Conservation (phyloP, 192 early-diverging fungal species). For the Podila epicladia region DNA sequence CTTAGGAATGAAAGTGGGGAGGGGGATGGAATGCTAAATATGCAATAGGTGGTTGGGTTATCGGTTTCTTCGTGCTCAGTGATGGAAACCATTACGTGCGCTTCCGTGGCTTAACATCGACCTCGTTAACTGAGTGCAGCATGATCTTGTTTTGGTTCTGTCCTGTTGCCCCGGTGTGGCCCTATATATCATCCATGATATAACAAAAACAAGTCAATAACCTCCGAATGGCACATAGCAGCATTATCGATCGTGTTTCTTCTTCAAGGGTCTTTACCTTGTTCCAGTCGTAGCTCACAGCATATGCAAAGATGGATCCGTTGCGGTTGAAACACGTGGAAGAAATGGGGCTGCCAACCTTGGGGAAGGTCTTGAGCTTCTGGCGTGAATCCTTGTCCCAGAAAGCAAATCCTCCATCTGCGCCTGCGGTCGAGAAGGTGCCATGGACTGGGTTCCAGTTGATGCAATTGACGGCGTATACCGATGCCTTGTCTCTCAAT, state of each 20-base stretch:
- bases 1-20: no score
- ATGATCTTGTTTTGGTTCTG: constrained; percentile 78
- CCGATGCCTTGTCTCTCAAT: constrained; percentile 54
- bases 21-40: no score
- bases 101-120: constrained; percentile 83
- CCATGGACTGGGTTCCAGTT: constrained; percentile 87
- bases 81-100: not conserved
- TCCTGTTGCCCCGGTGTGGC: constrained; percentile 46
- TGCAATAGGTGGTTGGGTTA: no score
- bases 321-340: constrained; percentile 81
- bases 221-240: not conserved
- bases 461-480: constrained; percentile 75
- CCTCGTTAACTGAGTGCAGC: constrained; percentile 79
- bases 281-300: constrained; percentile 87
- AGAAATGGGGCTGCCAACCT: constrained; percentile 72
- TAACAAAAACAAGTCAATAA: constrained; percentile 3
- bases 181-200: constrained; percentile 66
- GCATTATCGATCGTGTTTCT: constrained; percentile 38
- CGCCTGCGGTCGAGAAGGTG: constrained; percentile 88
- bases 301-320: constrained; percentile 94
- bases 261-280: constrained; percentile 52
- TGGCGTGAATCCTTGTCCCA: constrained; percentile 97
- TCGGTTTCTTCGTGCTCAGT: no score
- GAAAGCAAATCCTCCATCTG: constrained; percentile 88
- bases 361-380: constrained; percentile 79